Base-by-base conservation (phyloP, 2,329 filamentous ascomycete species). In the Phoma sp. region DNA sequence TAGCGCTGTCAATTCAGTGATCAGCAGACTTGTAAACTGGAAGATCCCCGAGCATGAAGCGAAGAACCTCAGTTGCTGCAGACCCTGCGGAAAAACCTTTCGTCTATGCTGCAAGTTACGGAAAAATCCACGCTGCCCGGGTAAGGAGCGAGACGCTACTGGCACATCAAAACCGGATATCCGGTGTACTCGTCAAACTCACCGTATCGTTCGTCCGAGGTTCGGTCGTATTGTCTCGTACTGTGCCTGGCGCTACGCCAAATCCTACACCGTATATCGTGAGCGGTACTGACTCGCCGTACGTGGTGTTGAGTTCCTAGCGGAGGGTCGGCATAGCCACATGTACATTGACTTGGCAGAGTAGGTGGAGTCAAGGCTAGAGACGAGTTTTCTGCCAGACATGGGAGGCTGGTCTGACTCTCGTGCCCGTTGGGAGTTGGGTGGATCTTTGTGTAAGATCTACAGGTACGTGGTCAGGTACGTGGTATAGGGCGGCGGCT, bases 301-400 rank as follows among this genome's bases (percentile, higher is more conserved):
- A 23, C 25, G 9, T 48, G 51, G 38, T 53, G 50, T 38, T 53
- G 42, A 37, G 11, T 14, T 21, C 3, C 17, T 40, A 34, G 30
- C 49, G 37, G 49, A 53, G 33, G 49, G 49, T 53, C 42, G 49
- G 49, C 42, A 42, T 47, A 47, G 49, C 49, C 42, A 53, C 42
- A 53, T 45, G 4, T 30, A 25, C 30, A 46, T 42, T 42, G 38
- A 32, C 47, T 50, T 42, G 38, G 47, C 47, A 17, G 17, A 25
- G 37, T 15, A 12, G 30, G 47, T 50, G 47, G 38, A 42, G 47
- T 29, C 25, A 23, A 30, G 21, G 36, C 21, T 25, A 18, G 38
- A 14, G 20, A 25, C 17, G 30, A 36, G 17, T 47, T 53, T 53
- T 53, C 50, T 53, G 50, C 50, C 50, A 47, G 30, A 25, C 50